phyloP scores from a whole-genome alignment of 75 land plant genomes.

The Chamaecyparis obtusa region DNA sequence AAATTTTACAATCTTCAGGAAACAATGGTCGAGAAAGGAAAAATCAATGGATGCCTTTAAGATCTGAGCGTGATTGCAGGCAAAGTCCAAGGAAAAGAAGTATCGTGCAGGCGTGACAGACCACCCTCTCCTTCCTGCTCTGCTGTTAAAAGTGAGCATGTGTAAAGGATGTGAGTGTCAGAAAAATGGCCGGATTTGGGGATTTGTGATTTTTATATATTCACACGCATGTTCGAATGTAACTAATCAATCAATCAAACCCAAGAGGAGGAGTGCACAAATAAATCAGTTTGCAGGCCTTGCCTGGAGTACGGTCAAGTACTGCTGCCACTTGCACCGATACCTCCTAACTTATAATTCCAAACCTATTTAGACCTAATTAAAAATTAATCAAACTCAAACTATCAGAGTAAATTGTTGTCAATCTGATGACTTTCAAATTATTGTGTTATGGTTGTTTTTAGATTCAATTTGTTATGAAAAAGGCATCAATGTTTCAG shows the following conservation, averaged over 20 bases:
- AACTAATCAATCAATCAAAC: neutral
- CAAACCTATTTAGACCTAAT: neutral
- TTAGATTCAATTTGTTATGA: too few species aligned
- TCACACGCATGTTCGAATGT: neutral
- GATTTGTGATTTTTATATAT: neutral
- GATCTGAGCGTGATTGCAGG: neutral
- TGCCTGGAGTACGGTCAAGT: neutral
- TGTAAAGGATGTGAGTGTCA: neutral
- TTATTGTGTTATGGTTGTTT: too few species aligned
- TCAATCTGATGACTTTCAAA: too few species aligned
- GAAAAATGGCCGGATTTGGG: neutral
- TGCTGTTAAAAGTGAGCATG: neutral
- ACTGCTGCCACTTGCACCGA: neutral
- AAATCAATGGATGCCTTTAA: conserved; percentile 1
- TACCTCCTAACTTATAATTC: neutral
- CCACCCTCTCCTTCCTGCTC: neutral
- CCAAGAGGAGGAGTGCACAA: neutral
- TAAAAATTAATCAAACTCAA: neutral
- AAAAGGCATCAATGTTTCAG: too few species aligned
- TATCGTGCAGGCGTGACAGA: neutral
- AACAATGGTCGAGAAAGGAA: neutral
- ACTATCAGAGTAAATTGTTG: neutral
- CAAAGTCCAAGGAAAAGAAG: neutral
- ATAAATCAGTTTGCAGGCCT: neutral
- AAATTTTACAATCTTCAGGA: neutral